phyloP scores from a whole-genome alignment of 768 basidiomycete genomes.

The Tubosaeta sp. region DNA sequence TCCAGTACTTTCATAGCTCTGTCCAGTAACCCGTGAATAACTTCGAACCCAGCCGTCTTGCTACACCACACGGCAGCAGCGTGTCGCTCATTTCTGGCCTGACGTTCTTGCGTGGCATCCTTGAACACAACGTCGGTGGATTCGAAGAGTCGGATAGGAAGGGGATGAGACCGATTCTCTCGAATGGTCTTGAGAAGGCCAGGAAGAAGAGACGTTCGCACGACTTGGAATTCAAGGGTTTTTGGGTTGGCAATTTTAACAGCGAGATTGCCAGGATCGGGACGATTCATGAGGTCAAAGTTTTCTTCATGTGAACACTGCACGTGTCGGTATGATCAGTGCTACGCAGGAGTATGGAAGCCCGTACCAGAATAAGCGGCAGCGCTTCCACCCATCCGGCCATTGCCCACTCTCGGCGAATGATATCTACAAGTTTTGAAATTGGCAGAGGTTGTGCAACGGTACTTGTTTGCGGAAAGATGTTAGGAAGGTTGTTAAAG shows the following conservation, averaged over 20 bases:
- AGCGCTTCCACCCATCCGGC: constrained; percentile 96
- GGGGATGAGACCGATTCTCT: constrained; percentile 90
- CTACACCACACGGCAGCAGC: constrained; percentile 95
- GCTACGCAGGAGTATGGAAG: not conserved
- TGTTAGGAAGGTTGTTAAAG: constrained; percentile 92
- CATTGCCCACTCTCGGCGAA: constrained; percentile 87
- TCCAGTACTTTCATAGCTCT: constrained; percentile 96
- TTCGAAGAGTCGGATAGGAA: constrained; percentile 94
- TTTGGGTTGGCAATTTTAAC: constrained; percentile 96
- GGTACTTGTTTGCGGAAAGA: constrained; percentile 91
- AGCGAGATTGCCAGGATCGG: constrained; percentile 75
- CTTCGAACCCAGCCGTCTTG: constrained; percentile 94
- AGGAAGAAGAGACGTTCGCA: constrained; percentile 92
- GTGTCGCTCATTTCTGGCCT: constrained; percentile 83
- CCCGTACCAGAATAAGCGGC: constrained; percentile 80
- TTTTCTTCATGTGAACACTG: constrained; percentile 99
- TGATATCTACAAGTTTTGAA: constrained; percentile 84
- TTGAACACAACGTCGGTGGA: constrained; percentile 91
- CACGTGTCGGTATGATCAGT: constrained; percentile 4
- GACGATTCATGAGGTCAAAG: constrained; percentile 87
- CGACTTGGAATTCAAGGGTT: constrained; percentile 96
- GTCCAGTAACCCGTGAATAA: constrained; percentile 92
- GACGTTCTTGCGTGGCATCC: constrained; percentile 70
- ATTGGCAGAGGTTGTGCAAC: constrained; percentile 90
- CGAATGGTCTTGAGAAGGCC: constrained; percentile 95